phyloP scores from a whole-genome alignment of 2,329 filamentous ascomycete species.

The Hypoxylon sp. region DNA sequence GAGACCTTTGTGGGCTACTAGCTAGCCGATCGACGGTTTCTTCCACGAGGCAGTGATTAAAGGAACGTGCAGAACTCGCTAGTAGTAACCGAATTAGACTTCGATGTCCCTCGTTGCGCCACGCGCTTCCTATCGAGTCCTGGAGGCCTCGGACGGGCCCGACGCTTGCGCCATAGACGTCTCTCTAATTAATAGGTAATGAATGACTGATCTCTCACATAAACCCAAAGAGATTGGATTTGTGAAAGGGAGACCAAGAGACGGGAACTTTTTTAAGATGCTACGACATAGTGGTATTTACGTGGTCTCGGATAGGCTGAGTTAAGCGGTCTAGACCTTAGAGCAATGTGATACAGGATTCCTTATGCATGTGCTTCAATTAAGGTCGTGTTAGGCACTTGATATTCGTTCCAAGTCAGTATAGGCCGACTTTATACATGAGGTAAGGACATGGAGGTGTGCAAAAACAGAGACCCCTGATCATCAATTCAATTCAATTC shows the following conservation, averaged over 20 bases:
- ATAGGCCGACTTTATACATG: too few species aligned
- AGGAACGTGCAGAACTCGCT: background rate
- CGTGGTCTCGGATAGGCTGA: slow-evolving; percentile 22
- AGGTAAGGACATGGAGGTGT: too few species aligned
- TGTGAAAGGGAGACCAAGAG: slow-evolving; percentile 9
- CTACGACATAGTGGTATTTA: too few species aligned
- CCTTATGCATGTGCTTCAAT: slow-evolving; percentile 24
- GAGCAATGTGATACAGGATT: background rate
- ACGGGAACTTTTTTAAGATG: too few species aligned
- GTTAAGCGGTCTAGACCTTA: slow-evolving; percentile 30
- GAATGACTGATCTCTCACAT: slow-evolving; percentile 10
- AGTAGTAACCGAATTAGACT: background rate
- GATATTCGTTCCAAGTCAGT: slow-evolving; percentile 18
- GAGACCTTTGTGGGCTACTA: background rate
- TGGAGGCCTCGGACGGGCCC: background rate
- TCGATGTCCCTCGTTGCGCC: background rate
- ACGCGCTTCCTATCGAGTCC: slow-evolving; percentile 6
- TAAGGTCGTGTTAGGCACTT: slow-evolving; percentile 16
- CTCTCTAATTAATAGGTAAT: too few species aligned
- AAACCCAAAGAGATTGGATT: too few species aligned
- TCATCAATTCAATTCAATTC: slow-evolving; percentile 25
- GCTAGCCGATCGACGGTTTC: background rate
- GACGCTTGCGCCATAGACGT: too few species aligned
- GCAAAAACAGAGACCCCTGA: slow-evolving; percentile 19
- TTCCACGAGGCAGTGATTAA: background rate